These are phyloP conservation scores for Pleurotus giganteus DNA, from an alignment of 768 basidiomycete species.

Conservation along the genomic window DNA sequence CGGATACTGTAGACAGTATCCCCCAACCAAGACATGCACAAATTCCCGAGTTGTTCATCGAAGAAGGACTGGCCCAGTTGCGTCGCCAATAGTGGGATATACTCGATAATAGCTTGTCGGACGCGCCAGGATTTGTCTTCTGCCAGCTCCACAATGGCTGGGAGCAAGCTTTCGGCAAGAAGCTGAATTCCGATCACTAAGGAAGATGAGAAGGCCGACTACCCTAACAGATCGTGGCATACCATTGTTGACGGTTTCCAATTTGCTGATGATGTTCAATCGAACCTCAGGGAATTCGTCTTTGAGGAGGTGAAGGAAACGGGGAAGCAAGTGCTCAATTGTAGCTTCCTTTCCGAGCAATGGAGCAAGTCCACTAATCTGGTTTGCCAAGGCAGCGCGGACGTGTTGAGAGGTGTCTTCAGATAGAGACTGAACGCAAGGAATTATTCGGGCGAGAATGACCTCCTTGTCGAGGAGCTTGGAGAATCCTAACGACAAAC, in stretches of 20 bases:
- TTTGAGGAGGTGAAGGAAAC: slow-evolving; percentile 95
- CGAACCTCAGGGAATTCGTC: slow-evolving; percentile 99
- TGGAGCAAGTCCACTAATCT: slow-evolving; percentile 95
- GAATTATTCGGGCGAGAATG: slow-evolving; percentile 88
- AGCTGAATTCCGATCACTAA: slow-evolving; percentile 97
- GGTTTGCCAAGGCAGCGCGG: slow-evolving; percentile 91
- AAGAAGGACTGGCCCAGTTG: slow-evolving; percentile 97
- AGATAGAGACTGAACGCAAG: slow-evolving; percentile 91
- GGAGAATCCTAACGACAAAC: slow-evolving; percentile 69
- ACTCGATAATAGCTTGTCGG: slow-evolving; percentile 99
- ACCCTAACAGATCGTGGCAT: slow-evolving; percentile 24
- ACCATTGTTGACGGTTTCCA: slow-evolving; percentile 95
- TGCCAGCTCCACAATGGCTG: slow-evolving; percentile 95
- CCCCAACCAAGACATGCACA: slow-evolving; percentile 99
- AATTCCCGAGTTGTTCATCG: slow-evolving; percentile 92
- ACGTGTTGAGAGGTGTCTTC: slow-evolving; percentile 97
- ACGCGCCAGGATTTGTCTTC: slow-evolving; percentile 99
- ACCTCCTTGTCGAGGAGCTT: slow-evolving; percentile 92
- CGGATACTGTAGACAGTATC: slow-evolving; percentile 98
- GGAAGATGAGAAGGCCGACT: slow-evolving; percentile 14
- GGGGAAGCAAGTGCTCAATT: slow-evolving; percentile 92
- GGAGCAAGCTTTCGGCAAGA: slow-evolving; percentile 90
- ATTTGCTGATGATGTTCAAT: slow-evolving; percentile 96
- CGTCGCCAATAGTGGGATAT: slow-evolving; percentile 97
- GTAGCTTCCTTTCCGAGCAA: slow-evolving; percentile 91